Evolutionary conservation across 345 rosid genomes (phyloP).

Genomic region (Eucalyptus paniculata): DNA sequence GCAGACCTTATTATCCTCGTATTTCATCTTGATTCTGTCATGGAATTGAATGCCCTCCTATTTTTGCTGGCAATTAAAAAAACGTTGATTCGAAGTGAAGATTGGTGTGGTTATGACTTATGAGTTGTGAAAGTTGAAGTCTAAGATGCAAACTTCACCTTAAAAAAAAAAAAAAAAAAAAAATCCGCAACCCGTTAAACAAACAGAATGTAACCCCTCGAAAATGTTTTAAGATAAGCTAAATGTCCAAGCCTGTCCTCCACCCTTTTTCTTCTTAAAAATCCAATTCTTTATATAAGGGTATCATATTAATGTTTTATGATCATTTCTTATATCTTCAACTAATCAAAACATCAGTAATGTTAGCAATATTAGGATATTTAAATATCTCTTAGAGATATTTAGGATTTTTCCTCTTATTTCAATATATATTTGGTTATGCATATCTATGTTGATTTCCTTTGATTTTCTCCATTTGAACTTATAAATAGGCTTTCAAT

Average conservation of each 20-base stretch:
- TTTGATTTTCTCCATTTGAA: too few species aligned
- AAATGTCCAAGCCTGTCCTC: not conserved
- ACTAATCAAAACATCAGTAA: not conserved
- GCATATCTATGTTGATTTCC: too few species aligned
- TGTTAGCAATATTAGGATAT: too few species aligned
- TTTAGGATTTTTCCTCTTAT: too few species aligned
- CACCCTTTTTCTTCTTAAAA: not conserved
- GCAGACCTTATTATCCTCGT: not conserved
- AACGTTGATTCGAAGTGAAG: not conserved
- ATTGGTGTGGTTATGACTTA: not conserved
- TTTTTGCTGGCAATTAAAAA: not conserved
- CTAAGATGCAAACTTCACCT: not conserved
- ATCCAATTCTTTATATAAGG: not conserved
- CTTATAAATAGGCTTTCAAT: too few species aligned
- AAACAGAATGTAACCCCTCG: not conserved
- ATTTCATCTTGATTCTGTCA: not conserved
- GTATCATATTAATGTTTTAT: not conserved
- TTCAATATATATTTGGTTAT: too few species aligned
- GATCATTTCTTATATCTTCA: not conserved
- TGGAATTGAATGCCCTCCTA: not conserved
- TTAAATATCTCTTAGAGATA: too few species aligned
- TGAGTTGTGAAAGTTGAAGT: not conserved
- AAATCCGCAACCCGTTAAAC: not conserved
- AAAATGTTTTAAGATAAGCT: not conserved
- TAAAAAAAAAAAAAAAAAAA: not conserved